These are phyloP conservation scores for Warburgia ugandensis DNA, from an alignment of 164 flowering plant species.

Conservation along the genomic window DNA sequence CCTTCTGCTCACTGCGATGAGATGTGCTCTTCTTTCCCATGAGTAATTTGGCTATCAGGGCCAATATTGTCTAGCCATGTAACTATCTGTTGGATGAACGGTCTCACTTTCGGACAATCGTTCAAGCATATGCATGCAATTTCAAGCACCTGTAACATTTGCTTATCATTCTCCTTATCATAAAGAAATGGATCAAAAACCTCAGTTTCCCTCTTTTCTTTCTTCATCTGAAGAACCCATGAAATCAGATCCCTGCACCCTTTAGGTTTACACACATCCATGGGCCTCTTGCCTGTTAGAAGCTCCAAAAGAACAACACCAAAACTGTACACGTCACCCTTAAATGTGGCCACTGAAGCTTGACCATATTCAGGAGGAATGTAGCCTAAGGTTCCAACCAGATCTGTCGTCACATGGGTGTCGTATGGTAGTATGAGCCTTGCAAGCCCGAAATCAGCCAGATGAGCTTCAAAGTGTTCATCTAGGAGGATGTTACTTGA, in stretches of 20 bases:
- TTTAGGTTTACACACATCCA: conserved; percentile 74
- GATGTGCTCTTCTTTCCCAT: too few species aligned
- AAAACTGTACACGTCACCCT: conserved; percentile 82
- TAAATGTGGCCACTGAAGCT: conserved; percentile 62
- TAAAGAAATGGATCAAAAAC: conserved; percentile 57
- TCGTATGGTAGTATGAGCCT: conserved; percentile 60
- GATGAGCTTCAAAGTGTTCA: conserved; percentile 62
- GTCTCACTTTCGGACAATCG: conserved; percentile 56
- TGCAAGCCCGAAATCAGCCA: conserved; percentile 89
- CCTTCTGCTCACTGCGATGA: too few species aligned
- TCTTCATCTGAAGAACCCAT: conserved; percentile 70
- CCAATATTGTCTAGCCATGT: conserved; percentile 51
- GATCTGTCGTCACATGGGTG: conserved; percentile 78
- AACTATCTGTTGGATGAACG: conserved; percentile 50
- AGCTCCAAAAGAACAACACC: conserved; percentile 88
- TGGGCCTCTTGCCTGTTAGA: conserved; percentile 71
- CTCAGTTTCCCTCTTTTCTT: conserved; percentile 50
- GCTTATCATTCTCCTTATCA: conserved; percentile 39
- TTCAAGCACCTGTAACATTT: conserved; percentile 43
- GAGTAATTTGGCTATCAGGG: conserved; percentile 8
- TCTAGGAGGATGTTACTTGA: conserved; percentile 82
- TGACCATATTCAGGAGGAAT: conserved; percentile 87
- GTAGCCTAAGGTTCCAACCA: conserved; percentile 82
- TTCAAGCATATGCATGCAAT: conserved; percentile 62
- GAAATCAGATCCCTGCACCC: conserved; percentile 58